phyloP scores from a whole-genome alignment of 2,329 filamentous ascomycete genomes.

The Pestalotiopsis sp. region DNA sequence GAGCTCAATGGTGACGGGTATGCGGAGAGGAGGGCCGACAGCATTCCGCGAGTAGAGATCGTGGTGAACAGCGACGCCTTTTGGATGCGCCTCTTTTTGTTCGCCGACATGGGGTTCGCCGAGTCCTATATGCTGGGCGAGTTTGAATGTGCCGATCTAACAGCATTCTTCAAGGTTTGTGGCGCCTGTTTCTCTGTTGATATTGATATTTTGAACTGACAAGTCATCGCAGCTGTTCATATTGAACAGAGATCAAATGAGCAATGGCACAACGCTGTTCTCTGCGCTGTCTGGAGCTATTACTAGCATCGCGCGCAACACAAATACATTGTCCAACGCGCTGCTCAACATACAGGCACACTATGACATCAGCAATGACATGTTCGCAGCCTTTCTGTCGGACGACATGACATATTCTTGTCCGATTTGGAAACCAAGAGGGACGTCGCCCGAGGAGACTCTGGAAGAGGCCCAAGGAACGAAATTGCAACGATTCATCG shows the following conservation, averaged over 20 bases:
- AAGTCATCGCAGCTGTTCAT: conserved; percentile 64
- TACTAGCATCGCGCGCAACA: conserved; percentile 58
- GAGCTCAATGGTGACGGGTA: conserved; percentile 38
- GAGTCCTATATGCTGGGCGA: conserved; percentile 76
- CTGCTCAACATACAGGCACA: conserved; percentile 71
- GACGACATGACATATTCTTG: conserved; percentile 80
- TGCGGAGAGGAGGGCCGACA: conserved; percentile 34
- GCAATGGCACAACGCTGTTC: conserved; percentile 65
- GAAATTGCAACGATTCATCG: conserved; percentile 68
- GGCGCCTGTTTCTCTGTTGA: neutral
- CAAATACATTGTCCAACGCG: conserved; percentile 60
- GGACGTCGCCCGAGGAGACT: conserved; percentile 50
- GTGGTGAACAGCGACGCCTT: conserved; percentile 65
- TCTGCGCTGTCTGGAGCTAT: conserved; percentile 62
- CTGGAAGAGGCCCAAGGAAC: conserved; percentile 69
- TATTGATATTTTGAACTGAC: conserved; percentile 21
- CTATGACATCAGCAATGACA: conserved; percentile 76
- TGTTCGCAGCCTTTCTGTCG: conserved; percentile 75
- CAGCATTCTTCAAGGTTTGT: conserved; percentile 67
- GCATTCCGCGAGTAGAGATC: conserved; percentile 52
- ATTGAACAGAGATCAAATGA: conserved; percentile 64
- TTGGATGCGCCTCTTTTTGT: conserved; percentile 70
- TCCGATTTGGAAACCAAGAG: conserved; percentile 61
- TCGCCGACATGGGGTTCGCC: conserved; percentile 76
- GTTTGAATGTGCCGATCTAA: conserved; percentile 67